Evolutionary conservation across 345 rosid genomes (phyloP).

Genomic region (Hibiscus syriacus): DNA sequence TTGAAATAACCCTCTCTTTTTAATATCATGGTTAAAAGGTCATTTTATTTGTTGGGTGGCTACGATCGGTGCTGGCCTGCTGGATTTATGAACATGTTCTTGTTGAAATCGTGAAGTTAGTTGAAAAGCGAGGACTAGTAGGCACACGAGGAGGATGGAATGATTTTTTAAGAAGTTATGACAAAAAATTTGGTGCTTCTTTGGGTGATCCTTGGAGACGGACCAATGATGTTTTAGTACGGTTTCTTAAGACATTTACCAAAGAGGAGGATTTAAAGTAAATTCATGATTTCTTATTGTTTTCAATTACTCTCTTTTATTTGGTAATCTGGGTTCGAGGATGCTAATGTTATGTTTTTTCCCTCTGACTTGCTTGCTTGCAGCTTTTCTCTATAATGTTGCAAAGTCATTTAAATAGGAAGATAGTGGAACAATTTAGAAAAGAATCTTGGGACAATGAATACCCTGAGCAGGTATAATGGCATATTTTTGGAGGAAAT

Average conservation of each 20-base stretch:
- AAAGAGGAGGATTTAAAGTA: conserved; percentile 48
- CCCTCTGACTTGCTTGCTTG: conserved; percentile 3
- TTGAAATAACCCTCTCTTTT: too few species aligned
- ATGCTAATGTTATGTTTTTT: not conserved
- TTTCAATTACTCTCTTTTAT: not conserved
- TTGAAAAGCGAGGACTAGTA: conserved; percentile 44
- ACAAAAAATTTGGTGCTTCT: conserved; percentile 45
- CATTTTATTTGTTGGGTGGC: too few species aligned
- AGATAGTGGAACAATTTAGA: conserved; percentile 28
- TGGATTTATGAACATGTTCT: conserved; percentile 43
- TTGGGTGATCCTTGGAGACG: conserved; percentile 72
- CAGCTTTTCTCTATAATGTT: conserved; percentile 45
- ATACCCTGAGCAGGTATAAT: conserved; percentile 57
- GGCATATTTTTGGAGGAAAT: not conserved
- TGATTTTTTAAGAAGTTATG: conserved; percentile 48
- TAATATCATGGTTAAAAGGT: too few species aligned
- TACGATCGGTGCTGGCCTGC: too few species aligned
- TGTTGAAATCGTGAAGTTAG: conserved; percentile 53
- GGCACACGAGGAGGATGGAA: conserved; percentile 69
- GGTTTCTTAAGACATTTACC: conserved; percentile 54
- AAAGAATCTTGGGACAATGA: conserved; percentile 31
- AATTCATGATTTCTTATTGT: not conserved
- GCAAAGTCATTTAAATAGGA: conserved; percentile 37
- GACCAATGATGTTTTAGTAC: conserved; percentile 36
- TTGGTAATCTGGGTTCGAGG: not conserved